A percentile compares a stretch with the other conserved stretches of the same genome.
Evolutionary conservation across 164 flowering plant genomes (phyloP).

Genomic region (Piper betle): DNA sequence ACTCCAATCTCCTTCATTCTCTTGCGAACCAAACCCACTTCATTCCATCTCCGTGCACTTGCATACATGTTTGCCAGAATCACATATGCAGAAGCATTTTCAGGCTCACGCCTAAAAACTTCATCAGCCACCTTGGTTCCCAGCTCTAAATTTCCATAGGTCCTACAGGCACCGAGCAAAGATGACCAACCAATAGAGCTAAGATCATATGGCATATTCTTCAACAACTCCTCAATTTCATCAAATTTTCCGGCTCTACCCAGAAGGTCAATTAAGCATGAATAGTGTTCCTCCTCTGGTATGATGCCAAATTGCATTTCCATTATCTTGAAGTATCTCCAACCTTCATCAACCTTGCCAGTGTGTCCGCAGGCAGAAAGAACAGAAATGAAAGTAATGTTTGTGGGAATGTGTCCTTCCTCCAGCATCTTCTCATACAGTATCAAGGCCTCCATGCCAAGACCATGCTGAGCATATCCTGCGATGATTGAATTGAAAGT

Average conservation of each 20-base stretch:
- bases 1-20: slow-evolving; percentile 57
- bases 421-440: slow-evolving; percentile 54
- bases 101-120: slow-evolving; percentile 41
- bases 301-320: slow-evolving; percentile 33
- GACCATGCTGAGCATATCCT: slow-evolving; percentile 83
- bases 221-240: slow-evolving; percentile 56
- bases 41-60: slow-evolving; percentile 43
- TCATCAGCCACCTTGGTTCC: slow-evolving; percentile 56
- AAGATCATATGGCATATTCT: slow-evolving; percentile 51
- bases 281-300: slow-evolving; percentile 57
- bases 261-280: slow-evolving; percentile 81
- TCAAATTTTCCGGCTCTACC: slow-evolving; percentile 66
- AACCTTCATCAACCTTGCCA: slow-evolving; percentile 44
- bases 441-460: slow-evolving; percentile 34
- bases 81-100: slow-evolving; percentile 57
- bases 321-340: slow-evolving; percentile 41
- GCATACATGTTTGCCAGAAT: slow-evolving; percentile 63
- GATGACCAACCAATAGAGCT: slow-evolving; percentile 53
- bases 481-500: slow-evolving; percentile 68
- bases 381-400: slow-evolving; percentile 65
- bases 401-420: slow-evolving; percentile 28
- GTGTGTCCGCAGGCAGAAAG: slow-evolving; percentile 59
- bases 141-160: slow-evolving; percentile 50
- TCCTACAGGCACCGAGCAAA: slow-evolving; percentile 66
- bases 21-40: slow-evolving; percentile 29